Conservation (phyloP, 2,329 filamentous ascomycete species). For the Davidsoniella virescens region DNA sequence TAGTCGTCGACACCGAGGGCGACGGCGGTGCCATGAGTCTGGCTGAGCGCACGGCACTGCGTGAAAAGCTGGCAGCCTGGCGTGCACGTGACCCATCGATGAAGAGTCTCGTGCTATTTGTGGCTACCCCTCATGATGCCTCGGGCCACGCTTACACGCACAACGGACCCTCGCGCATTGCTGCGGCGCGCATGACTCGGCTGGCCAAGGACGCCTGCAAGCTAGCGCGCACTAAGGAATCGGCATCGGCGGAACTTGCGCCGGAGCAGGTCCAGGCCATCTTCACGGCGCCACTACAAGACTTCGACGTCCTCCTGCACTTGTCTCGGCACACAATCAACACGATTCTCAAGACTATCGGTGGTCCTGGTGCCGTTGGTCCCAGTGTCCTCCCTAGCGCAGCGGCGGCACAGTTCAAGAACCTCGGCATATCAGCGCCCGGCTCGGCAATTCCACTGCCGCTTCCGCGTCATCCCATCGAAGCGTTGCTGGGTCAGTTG, state of each 20-base stretch:
- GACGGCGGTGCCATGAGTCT: conserved; percentile 27
- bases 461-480: conserved; percentile 43
- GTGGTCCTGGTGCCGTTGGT: conserved; percentile 19
- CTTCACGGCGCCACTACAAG: conserved; percentile 55
- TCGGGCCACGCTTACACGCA: conserved; percentile 68
- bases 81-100: conserved; percentile 75
- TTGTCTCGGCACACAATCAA: conserved; percentile 41
- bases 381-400: conserved; percentile 21
- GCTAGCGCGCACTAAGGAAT: conserved; percentile 36
- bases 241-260: conserved; percentile 34
- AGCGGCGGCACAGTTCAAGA: conserved; percentile 50
- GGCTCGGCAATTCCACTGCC: conserved; percentile 27
- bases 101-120: conserved; percentile 68
- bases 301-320: conserved; percentile 78
- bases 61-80: conserved; percentile 65
- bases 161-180: conserved; percentile 56
- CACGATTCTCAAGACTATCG: conserved; percentile 24
- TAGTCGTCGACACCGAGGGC: conserved; percentile 55
- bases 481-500: conserved; percentile 51
- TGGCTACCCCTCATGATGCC: conserved; percentile 60
- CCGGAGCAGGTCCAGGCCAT: conserved; percentile 25
- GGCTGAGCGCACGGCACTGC: conserved; percentile 44
- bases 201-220: conserved; percentile 63
- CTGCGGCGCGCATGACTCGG: conserved; percentile 67
- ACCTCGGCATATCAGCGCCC: conserved; percentile 22